Base-by-base conservation (phyloP, 164 flowering plant genomes). In the Chimonanthus salicifolius region DNA sequence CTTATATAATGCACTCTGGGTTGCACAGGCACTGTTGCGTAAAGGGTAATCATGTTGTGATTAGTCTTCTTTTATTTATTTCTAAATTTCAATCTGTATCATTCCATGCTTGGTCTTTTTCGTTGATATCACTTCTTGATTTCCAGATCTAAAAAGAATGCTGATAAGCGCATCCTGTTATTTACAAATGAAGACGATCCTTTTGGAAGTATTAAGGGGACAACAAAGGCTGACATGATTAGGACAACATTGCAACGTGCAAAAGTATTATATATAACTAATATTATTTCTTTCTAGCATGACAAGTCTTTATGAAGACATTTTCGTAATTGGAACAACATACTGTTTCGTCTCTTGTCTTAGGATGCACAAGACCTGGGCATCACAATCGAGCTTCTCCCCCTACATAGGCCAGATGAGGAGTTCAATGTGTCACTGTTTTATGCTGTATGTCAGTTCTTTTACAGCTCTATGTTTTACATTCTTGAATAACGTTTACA, bases 301-400 rank as follows among this genome's bases (percentile, higher is more conserved):
- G 10, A 62, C 70, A 15, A 7, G 16, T 54, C 16, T 54, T 72
- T 45, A 7, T 8, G 48, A 13, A 9, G 54, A 4, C 43, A 20
- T 48, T 66, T 63, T 63, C 66, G 6, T 66, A 0, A 44, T 66
- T 11, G 16, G 7, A 44, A 33, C 16, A 62, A 62, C 65, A 10
- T 15, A 66, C 49, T 10, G 15, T 16, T 68, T 6, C 6, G 47
- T 68, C n/a, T 75, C 79, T 16, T 58, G 64, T 71, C 73, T 6
- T 83, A 95, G 99, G 99, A 96, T 86, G 95, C 95, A 73, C 98
- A 87, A 82, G 98, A 91, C 73, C 92, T 96, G 74, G 95, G 97
- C 75, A 93, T 96, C 77, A 85, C 93, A 68, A 88, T 96, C 77
- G 97, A 94, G 74, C 89, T 96, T 80, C 88, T 96, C 62, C 99